Percentiles rank a stretch among this genome's conserved stretches.
These are phyloP conservation scores for Aphanomyces invadans DNA, from an alignment of 352 stramenopile genomes.

Conservation along the genomic window DNA sequence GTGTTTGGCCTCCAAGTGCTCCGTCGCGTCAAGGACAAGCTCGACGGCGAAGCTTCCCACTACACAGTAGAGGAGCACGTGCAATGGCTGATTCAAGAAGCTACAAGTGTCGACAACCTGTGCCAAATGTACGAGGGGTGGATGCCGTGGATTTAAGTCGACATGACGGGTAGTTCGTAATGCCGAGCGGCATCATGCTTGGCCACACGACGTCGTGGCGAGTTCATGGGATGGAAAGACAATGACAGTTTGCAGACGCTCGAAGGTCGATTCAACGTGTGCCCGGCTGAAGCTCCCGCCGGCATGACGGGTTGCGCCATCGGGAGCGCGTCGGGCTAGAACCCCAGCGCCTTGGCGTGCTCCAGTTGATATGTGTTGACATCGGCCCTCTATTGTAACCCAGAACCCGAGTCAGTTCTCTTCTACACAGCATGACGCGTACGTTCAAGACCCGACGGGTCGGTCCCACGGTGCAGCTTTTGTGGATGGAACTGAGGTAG, in stretches of 20 bases:
- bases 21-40: constrained; percentile 64
- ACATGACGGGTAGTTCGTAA: neutral
- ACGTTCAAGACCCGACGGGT: constrained; percentile 44
- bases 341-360: constrained; percentile 3
- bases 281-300: neutral
- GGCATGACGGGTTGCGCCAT: neutral
- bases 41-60: constrained; percentile 45
- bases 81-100: constrained; percentile 70
- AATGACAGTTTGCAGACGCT: neutral
- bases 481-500: constrained; percentile 47
- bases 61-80: constrained; percentile 47
- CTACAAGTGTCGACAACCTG: constrained; percentile 73
- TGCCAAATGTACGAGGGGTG: constrained; percentile 86
- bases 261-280: neutral
- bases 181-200: neutral
- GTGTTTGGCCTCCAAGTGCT: constrained; percentile 59
- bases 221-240: neutral
- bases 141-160: constrained; percentile 79
- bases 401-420: neutral
- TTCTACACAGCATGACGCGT: neutral
- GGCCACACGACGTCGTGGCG: neutral
- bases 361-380: constrained; percentile 22
- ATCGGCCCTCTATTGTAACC: neutral
- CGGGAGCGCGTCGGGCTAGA: constrained; percentile 11
- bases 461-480: constrained; percentile 51